A percentile compares a stretch with the other conserved stretches of the same genome.
phyloP scores from a whole-genome alignment of 2,329 filamentous ascomycete genomes.

The Stagonosporopsis vannaccii region DNA sequence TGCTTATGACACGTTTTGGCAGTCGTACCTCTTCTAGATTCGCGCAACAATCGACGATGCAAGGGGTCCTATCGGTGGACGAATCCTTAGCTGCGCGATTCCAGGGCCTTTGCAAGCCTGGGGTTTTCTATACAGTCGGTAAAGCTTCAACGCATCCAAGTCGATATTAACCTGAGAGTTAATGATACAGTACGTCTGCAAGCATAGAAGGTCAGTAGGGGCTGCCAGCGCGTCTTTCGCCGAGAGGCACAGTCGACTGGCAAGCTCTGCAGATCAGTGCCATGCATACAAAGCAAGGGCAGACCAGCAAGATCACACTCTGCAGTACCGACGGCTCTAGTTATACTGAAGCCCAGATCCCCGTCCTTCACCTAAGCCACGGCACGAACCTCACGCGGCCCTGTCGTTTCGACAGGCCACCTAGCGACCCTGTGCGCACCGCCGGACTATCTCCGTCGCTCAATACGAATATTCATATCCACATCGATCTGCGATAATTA shows the following conservation, averaged over 20 bases:
- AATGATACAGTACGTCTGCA: neutral
- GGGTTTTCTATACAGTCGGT: neutral
- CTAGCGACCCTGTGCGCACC: conserved; percentile 1
- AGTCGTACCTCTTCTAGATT: neutral
- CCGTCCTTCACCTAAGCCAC: conserved; percentile 10
- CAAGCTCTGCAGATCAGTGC: neutral
- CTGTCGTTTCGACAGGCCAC: conserved; percentile 3
- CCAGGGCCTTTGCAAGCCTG: too few species aligned
- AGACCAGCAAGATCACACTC: neutral
- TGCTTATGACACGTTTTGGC: neutral
- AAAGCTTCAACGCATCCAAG: neutral
- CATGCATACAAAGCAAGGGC: neutral
- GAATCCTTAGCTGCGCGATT: neutral
- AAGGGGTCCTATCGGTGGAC: conserved; percentile 4
- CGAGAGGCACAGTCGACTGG: neutral
- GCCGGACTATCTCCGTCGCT: conserved; percentile 6
- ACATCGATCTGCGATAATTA: neutral
- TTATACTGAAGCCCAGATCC: conserved; percentile 3
- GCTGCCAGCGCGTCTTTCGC: neutral
- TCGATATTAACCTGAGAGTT: too few species aligned
- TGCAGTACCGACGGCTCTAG: conserved; percentile 3
- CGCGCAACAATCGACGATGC: conserved; percentile 1
- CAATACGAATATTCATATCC: conserved; percentile 1
- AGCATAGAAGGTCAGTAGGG: neutral
- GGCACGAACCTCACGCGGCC: conserved; percentile 12